These are phyloP conservation scores for Celoporthe dispersa DNA, from an alignment of 2,329 filamentous ascomycete genomes.

Conservation along the genomic window DNA sequence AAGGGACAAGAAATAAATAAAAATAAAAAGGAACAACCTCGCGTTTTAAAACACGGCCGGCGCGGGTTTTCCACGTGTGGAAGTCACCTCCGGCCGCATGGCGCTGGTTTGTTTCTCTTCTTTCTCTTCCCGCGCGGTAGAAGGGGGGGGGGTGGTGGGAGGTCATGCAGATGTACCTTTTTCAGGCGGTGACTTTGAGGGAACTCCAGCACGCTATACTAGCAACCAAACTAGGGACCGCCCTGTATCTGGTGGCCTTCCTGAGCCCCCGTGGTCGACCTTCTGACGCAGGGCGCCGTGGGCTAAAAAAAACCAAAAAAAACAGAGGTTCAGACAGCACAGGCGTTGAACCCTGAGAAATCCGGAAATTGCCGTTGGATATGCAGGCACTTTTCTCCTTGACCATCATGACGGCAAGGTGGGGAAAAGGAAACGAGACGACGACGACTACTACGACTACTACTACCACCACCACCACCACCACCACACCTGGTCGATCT, in stretches of 20 bases:
- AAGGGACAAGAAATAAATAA: neutral
- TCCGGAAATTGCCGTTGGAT: slow-evolving; percentile 1
- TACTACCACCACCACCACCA: too few species aligned
- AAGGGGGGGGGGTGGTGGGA: neutral
- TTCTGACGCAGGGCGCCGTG: neutral
- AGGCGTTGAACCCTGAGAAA: neutral
- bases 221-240: neutral
- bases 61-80: slow-evolving; percentile 10
- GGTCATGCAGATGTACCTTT: slow-evolving; percentile 1
- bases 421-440: neutral
- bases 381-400: slow-evolving; percentile 14
- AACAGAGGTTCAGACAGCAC: neutral
- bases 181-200: neutral
- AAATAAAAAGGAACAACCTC: neutral
- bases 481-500: neutral
- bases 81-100: slow-evolving; percentile 6
- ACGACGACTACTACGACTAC: too few species aligned
- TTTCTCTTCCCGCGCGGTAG: neutral
- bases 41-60: neutral
- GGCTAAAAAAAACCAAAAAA: too few species aligned
- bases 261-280: too few species aligned
- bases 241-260: neutral
- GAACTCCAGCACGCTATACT: neutral
- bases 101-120: neutral
- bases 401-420: slow-evolving; percentile 6